Evolutionary conservation across 768 basidiomycete species (phyloP).

Genomic region (Podaxis sp.): DNA sequence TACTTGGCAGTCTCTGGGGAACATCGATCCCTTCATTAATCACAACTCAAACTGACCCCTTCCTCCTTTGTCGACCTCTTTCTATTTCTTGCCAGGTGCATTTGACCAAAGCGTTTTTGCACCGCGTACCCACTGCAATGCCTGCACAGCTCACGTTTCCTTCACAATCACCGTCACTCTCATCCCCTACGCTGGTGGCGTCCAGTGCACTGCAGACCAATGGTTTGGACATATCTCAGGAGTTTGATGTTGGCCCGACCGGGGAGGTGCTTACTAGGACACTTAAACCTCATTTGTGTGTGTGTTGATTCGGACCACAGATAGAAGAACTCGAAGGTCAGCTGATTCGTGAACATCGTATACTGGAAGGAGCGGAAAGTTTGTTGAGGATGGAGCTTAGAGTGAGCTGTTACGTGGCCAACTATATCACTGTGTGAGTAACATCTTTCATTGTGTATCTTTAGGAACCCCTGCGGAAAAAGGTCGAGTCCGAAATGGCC

Average conservation of each 20-base stretch:
- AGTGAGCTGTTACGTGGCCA: slow-evolving; percentile 30
- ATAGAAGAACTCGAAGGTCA: slow-evolving; percentile 65
- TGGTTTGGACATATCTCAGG: background rate
- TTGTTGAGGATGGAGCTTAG: slow-evolving; percentile 67
- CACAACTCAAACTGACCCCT: background rate
- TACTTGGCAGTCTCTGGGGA: background rate
- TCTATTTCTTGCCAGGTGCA: background rate
- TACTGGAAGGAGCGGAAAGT: slow-evolving; percentile 92
- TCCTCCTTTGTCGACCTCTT: background rate
- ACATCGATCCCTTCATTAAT: slow-evolving; percentile 3
- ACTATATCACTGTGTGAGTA: slow-evolving; percentile 9
- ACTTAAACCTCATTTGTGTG: background rate
- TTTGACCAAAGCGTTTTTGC: background rate
- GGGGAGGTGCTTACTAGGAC: slow-evolving; percentile 2
- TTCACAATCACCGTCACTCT: slow-evolving; percentile 1
- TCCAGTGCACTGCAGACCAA: slow-evolving; percentile 2
- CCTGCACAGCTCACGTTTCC: slow-evolving; percentile 9
- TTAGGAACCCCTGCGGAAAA: slow-evolving; percentile 62
- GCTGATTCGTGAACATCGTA: slow-evolving; percentile 73
- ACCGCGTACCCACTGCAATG: background rate
- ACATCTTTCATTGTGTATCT: slow-evolving; percentile 2
- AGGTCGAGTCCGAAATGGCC: slow-evolving; percentile 77
- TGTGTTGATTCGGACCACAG: slow-evolving; percentile 31
- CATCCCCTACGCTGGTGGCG: background rate
- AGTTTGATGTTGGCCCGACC: background rate